A percentile compares a stretch with the other conserved stretches of the same genome.
Conservation (phyloP, 2,329 filamentous ascomycete species). For the Colletotrichum spaethianum region DNA sequence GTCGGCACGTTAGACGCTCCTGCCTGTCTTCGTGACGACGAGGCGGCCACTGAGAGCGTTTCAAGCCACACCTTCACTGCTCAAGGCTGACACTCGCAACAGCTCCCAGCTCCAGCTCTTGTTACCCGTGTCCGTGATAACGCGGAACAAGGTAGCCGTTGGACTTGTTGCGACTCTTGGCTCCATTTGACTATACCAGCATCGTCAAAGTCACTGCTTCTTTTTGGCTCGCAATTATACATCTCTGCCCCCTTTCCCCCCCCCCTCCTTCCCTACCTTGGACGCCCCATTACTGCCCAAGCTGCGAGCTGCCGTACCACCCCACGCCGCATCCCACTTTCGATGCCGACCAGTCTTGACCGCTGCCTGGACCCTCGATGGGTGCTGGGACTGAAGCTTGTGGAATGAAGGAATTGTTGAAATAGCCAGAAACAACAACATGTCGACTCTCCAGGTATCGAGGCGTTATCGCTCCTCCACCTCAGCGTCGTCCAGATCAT, state of each 20-base stretch:
- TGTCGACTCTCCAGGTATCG: slow-evolving; percentile 61
- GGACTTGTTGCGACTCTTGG: slow-evolving; percentile 1
- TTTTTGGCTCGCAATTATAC: neutral
- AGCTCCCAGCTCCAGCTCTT: slow-evolving; percentile 15
- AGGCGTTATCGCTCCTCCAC: slow-evolving; percentile 77
- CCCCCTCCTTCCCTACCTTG: too few relatives aligned
- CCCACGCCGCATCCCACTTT: slow-evolving; percentile 28
- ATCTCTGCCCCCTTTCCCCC: neutral
- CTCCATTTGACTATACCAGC: slow-evolving; percentile 37
- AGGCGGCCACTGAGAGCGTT: slow-evolving; percentile 25
- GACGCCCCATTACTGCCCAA: slow-evolving; percentile 4
- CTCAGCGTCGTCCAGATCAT: slow-evolving; percentile 71
- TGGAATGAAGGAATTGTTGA: slow-evolving; percentile 39
- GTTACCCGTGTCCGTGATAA: slow-evolving; percentile 19
- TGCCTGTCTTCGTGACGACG: slow-evolving; percentile 5
- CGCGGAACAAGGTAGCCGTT: neutral
- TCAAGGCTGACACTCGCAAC: slow-evolving; percentile 38
- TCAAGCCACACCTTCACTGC: slow-evolving; percentile 37
- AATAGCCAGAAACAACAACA: slow-evolving; percentile 47
- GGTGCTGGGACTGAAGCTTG: slow-evolving; percentile 48
- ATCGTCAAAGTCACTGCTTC: slow-evolving; percentile 48
- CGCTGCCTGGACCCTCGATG: slow-evolving; percentile 51
- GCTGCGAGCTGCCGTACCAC: slow-evolving; percentile 25
- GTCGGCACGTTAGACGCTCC: slow-evolving; percentile 10
- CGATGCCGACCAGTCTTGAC: slow-evolving; percentile 40